Evolutionary conservation across 1,284 basidiomycete species (phyloP).

Genomic region (Psilocybe mexicana): DNA sequence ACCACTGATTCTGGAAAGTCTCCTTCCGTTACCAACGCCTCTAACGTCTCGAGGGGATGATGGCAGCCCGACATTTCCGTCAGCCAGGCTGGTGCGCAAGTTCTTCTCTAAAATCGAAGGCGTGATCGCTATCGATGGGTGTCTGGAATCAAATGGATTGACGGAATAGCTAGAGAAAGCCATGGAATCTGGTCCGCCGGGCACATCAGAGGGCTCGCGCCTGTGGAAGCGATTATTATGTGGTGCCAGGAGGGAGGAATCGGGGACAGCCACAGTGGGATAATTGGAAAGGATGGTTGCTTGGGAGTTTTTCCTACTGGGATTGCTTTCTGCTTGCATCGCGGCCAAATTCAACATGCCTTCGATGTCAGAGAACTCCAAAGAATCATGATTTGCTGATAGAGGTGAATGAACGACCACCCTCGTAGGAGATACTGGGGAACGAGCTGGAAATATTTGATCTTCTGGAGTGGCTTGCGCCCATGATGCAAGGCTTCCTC

Average conservation of each 20-base stretch:
- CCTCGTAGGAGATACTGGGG: neutral
- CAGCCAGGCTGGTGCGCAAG: conserved; percentile 8
- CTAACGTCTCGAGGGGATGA: conserved; percentile 11
- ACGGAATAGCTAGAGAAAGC: conserved; percentile 28
- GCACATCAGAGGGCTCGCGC: conserved; percentile 33
- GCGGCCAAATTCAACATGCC: conserved; percentile 53
- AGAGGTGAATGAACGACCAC: conserved; percentile 13
- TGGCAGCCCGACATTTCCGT: conserved; percentile 6
- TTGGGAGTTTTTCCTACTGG: conserved; percentile 25
- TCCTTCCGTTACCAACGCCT: conserved; percentile 1
- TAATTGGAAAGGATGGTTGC: conserved; percentile 14
- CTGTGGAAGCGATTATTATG: conserved; percentile 25
- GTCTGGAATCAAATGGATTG: conserved; percentile 25
- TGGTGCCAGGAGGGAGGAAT: conserved; percentile 16
- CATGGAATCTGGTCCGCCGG: conserved; percentile 28
- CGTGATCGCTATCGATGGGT: conserved; percentile 15
- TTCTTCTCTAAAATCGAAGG: conserved; percentile 13
- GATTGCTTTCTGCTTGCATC: conserved; percentile 31
- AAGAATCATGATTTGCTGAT: conserved; percentile 20
- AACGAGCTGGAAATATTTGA: conserved; percentile 17
- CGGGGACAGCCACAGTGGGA: conserved; percentile 14
- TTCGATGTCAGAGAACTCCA: conserved; percentile 49
- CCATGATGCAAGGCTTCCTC: conserved; percentile 32
- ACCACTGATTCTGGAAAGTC: conserved; percentile 10
- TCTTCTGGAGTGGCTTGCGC: conserved; percentile 28